A percentile compares a stretch with the other conserved stretches of the same genome.
Conservation (phyloP, 208 protist genomes). For the Trypanosoma mega region DNA sequence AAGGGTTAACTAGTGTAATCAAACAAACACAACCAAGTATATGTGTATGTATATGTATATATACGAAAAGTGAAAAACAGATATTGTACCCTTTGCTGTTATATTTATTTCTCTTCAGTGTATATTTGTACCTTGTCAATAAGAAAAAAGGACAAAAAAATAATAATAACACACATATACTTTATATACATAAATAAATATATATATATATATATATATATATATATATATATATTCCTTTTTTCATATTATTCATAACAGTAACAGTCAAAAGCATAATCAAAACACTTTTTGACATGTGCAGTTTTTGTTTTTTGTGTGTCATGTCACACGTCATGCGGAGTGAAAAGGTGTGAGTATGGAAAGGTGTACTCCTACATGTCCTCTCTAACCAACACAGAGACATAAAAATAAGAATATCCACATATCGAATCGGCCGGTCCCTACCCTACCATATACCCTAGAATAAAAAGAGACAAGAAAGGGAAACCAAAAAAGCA, state of each 20-base stretch:
- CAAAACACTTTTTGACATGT: neutral
- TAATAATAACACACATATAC: neutral
- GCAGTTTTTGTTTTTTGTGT: too few species aligned
- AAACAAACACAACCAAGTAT: too few species aligned
- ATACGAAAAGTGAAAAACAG: too few species aligned
- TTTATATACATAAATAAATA: constrained; percentile 2
- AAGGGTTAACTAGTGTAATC: too few species aligned
- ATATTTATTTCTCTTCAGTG: too few species aligned
- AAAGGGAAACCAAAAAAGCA: constrained; percentile 1
- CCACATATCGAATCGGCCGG: neutral
- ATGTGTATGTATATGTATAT: too few species aligned
- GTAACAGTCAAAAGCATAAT: constrained; percentile 16
- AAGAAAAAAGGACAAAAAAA: constrained; percentile 1
- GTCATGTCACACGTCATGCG: too few species aligned
- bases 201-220: constrained; percentile 9
- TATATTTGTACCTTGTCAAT: too few species aligned
- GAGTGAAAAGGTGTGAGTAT: too few species aligned
- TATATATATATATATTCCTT: constrained; percentile 15
- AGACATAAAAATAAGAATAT: neutral
- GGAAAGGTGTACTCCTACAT: too few species aligned
- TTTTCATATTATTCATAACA: constrained; percentile 11
- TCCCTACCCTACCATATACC: neutral
- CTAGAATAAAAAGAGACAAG: neutral
- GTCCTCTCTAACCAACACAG: constrained; percentile 19
- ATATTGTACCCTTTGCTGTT: too few species aligned